A percentile compares a stretch with the other conserved stretches of the same genome.
Evolutionary conservation across 192 early-diverging fungal genomes (phyloP).

Genomic region (Rhizophagus clarus): DNA sequence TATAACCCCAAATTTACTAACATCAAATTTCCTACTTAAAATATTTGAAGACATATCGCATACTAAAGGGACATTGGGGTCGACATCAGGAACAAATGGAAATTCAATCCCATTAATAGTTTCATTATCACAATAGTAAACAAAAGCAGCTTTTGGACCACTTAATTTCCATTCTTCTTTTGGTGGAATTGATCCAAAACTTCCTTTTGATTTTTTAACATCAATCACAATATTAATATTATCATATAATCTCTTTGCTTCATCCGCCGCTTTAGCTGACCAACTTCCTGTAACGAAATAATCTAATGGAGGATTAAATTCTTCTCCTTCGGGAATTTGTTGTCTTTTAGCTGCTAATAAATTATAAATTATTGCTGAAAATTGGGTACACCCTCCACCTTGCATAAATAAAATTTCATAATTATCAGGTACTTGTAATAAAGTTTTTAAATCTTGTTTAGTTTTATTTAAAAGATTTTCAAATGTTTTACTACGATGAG

Average conservation of each 20-base stretch:
- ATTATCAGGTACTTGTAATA: conserved; percentile 85
- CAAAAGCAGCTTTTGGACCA: conserved; percentile 75
- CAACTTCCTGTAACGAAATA: conserved; percentile 92
- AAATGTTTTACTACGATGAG: conserved; percentile 88
- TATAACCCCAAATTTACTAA: conserved; percentile 83
- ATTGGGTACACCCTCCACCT: conserved; percentile 93
- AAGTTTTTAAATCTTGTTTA: conserved; percentile 66
- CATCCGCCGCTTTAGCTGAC: conserved; percentile 84
- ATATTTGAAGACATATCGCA: conserved; percentile 92
- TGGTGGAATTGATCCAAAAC: conserved; percentile 59
- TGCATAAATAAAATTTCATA: conserved; percentile 94
- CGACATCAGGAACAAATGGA: conserved; percentile 51
- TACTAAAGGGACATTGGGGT: conserved; percentile 74
- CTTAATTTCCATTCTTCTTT: conserved; percentile 69
- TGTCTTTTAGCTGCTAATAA: conserved; percentile 65
- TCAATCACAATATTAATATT: conserved; percentile 78
- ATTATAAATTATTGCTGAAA: conserved; percentile 89
- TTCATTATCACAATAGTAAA: conserved; percentile 98
- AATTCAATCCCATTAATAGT: conserved; percentile 97
- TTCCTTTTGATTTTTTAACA: conserved; percentile 60
- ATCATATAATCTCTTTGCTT: conserved; percentile 81
- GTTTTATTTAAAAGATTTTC: conserved; percentile 74
- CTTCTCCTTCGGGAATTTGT: conserved; percentile 27
- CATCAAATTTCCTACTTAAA: conserved; percentile 76
- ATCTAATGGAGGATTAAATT: conserved; percentile 67